These are phyloP conservation scores for Cornus florida DNA, from an alignment of 148 eudicot species.

Conservation along the genomic window DNA sequence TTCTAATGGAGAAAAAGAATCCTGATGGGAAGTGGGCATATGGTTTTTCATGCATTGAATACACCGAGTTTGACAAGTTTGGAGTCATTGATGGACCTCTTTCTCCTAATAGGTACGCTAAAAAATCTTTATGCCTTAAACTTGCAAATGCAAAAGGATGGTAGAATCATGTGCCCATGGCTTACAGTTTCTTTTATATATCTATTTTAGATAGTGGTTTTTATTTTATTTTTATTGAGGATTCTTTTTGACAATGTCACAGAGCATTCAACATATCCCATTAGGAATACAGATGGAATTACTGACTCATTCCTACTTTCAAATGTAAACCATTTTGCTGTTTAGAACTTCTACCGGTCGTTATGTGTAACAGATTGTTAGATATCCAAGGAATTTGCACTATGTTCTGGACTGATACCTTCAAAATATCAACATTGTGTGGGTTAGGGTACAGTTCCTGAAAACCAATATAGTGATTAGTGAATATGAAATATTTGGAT, in stretches of 20 bases:
- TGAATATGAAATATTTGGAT: background rate
- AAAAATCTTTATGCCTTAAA: background rate
- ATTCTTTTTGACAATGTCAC: background rate
- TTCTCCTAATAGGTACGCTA: conserved; percentile 54
- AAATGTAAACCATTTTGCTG: background rate
- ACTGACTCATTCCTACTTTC: background rate
- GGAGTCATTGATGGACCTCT: conserved; percentile 56
- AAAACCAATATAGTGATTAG: background rate
- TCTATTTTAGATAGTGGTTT: background rate
- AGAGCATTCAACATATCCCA: background rate
- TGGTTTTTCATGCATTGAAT: conserved; percentile 95
- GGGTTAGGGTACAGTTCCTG: background rate
- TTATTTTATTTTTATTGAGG: background rate
- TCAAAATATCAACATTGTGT: background rate
- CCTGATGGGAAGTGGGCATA: conserved; percentile 78
- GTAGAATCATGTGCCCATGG: background rate
- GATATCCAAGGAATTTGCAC: background rate
- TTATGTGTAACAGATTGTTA: background rate
- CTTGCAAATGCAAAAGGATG: conserved; percentile 2
- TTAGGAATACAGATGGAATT: background rate
- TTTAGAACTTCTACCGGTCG: background rate
- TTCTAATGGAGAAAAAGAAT: conserved; percentile 77
- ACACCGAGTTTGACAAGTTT: conserved; percentile 94
- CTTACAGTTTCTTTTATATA: conserved; percentile 2
- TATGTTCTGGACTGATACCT: background rate